These are phyloP conservation scores for Lachancea kluyveri DNA, from an alignment of 805 yeast species.

Conservation along the genomic window DNA sequence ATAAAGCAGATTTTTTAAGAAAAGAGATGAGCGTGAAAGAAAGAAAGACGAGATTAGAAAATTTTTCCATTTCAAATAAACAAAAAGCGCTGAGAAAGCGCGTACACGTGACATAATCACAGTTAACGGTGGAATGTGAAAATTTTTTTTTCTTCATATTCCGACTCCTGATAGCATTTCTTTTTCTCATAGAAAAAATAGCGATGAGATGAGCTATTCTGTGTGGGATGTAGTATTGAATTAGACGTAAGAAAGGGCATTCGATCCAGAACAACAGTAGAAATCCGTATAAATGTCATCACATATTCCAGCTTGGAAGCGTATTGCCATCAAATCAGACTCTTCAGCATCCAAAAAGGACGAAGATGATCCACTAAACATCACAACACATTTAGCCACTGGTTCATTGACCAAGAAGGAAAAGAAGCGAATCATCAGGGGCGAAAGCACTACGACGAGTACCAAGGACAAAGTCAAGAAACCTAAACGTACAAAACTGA, in stretches of 20 bases:
- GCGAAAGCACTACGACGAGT: slow-evolving; percentile 11
- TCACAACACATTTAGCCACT: slow-evolving; percentile 32
- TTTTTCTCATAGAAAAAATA: no score
- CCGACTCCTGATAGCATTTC: no score
- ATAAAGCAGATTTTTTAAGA: no score
- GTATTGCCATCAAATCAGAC: slow-evolving; percentile 20
- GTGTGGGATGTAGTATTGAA: not conserved
- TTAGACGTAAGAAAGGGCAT: not conserved
- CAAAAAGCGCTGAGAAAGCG: no score
- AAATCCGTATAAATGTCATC: slow-evolving; percentile 7
- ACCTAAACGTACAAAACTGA: slow-evolving; percentile 23
- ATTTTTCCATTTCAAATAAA: no score
- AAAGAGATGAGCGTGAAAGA: no score
- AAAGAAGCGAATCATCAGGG: slow-evolving; percentile 26
- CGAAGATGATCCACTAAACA: slow-evolving; percentile 29
- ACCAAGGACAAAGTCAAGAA: slow-evolving; percentile 16
- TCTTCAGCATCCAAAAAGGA: slow-evolving; percentile 4
- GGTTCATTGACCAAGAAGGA: slow-evolving; percentile 28
- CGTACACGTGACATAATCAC: no score
- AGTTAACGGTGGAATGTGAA: no score
- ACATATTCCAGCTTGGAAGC: slow-evolving; percentile 34
- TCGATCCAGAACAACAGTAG: no score
- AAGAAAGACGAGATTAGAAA: no score
- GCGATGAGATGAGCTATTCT: no score
- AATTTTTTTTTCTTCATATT: no score